Base-by-base conservation (phyloP, 768 basidiomycete species). In the Tylopilus sp. region DNA sequence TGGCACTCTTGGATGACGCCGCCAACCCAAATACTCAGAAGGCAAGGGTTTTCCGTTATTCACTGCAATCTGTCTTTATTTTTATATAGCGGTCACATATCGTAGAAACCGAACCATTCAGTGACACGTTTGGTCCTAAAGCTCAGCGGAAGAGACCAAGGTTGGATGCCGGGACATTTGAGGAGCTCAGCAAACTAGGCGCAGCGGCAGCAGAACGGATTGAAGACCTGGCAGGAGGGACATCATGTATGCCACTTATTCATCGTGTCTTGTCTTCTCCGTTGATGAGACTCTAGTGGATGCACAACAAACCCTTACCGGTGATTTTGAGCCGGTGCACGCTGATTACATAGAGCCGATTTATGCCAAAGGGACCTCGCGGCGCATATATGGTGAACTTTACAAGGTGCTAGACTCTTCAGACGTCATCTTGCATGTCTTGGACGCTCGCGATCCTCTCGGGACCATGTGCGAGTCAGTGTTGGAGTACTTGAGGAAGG, bases 401-500 rank as follows among this genome's bases (percentile, higher is more conserved):
- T 98, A 99, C 80, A 99, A 99, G 70, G 95, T 99, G 57, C 93
- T 99, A 64, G 97, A 99, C 68, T 99, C 95, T 3, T 95, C 93
- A 7, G 95, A 99, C 65, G 92, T 98, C 38, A 80, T 99, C 51
- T 79, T 99, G 30, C 95, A 99, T 66, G 82, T 99, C 45, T 75
- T 99, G 54, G 95, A 99, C 70, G 95, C 95, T 17, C 82, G 95
- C 39, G 95, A 98, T 69, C 95, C 95, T 1, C 67, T 97, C 44
- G 97, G 97, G 4, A 98, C 97, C 25, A 79, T 95, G 65, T 99
- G 95, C 71, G 86, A 94, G 65, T 92, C 89, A 12, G 89, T 97
- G 13, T 79, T 98, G 44, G 91, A 94, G 55, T 97, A 88, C 61
- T 78, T 99, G 62, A 83, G 82, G 63, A 98, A 97, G 71, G 95